Percentiles rank a stretch among this genome's conserved stretches.
Evolutionary conservation across 2,329 filamentous ascomycete species (phyloP).

Genomic region (Trichoderma sp.): DNA sequence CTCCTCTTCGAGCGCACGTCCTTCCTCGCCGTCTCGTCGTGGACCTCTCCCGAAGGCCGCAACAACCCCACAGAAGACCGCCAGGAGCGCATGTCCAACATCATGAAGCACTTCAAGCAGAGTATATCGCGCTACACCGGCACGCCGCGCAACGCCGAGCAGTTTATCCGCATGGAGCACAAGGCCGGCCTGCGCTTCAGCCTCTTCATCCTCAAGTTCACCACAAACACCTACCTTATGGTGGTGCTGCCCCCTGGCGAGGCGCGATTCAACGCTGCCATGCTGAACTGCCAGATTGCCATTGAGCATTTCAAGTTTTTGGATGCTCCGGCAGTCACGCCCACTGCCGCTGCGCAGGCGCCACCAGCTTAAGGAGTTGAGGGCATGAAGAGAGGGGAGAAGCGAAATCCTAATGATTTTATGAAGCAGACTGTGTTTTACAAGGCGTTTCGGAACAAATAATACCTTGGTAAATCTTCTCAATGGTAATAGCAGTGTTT

Average conservation of each 20-base stretch:
- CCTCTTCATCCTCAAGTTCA: constrained; percentile 93
- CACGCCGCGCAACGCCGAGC: constrained; percentile 78
- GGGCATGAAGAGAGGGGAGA: not conserved
- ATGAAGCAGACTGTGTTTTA: not conserved
- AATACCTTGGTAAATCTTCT: constrained; percentile 5
- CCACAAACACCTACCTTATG: constrained; percentile 96
- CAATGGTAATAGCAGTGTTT: not conserved
- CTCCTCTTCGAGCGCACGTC: constrained; percentile 94
- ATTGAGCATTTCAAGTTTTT: constrained; percentile 77
- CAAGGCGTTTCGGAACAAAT: constrained; percentile 21
- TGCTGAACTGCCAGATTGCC: constrained; percentile 87
- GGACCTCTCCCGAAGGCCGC: constrained; percentile 74
- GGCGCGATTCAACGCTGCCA: constrained; percentile 85
- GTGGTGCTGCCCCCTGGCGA: constrained; percentile 90
- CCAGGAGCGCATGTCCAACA: constrained; percentile 92
- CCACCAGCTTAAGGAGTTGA: not conserved
- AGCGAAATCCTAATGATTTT: not conserved
- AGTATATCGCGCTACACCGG: constrained; percentile 74
- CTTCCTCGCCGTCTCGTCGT: constrained; percentile 93
- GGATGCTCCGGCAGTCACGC: constrained; percentile 50
- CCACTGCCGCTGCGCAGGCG: not conserved
- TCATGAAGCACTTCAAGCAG: constrained; percentile 98
- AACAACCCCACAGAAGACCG: constrained; percentile 89
- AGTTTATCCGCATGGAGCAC: constrained; percentile 80
- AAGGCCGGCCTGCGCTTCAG: constrained; percentile 79